phyloP scores from a whole-genome alignment of 1,284 basidiomycete species.

The Pseudomicrostroma phylloplanum region DNA sequence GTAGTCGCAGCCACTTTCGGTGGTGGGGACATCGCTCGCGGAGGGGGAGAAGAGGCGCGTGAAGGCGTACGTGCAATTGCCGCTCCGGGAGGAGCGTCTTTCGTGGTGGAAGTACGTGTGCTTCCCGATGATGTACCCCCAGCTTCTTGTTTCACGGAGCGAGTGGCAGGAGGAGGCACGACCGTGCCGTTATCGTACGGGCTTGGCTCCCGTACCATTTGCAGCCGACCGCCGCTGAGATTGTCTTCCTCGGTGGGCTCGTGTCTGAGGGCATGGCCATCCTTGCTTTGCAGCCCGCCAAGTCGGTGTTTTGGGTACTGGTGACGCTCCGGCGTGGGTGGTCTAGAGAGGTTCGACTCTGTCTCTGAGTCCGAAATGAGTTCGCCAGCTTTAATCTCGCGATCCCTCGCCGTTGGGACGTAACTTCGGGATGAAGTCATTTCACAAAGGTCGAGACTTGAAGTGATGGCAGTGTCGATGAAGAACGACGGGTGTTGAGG shows the following conservation, averaged over 20 bases:
- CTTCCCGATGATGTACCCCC: no score
- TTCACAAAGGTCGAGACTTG: no score
- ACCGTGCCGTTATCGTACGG: constrained; percentile 20
- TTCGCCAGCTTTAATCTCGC: constrained; percentile 35
- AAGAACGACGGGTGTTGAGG: no score
- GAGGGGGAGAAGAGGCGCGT: constrained; percentile 30
- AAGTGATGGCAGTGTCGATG: no score
- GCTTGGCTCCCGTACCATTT: constrained; percentile 34
- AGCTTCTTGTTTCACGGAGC: not conserved
- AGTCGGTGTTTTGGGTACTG: constrained; percentile 38
- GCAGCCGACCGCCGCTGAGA: constrained; percentile 20
- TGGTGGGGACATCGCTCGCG: constrained; percentile 34
- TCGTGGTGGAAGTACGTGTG: not conserved
- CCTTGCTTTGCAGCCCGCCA: constrained; percentile 38
- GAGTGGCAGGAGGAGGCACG: not conserved
- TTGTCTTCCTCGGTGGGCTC: constrained; percentile 14
- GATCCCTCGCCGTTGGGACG: constrained; percentile 20
- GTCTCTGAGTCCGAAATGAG: constrained; percentile 38
- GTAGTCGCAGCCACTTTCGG: constrained; percentile 24
- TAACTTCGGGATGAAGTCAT: no score
- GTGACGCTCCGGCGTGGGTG: constrained; percentile 35
- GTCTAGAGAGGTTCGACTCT: constrained; percentile 40
- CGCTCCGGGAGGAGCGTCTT: not conserved
- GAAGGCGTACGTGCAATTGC: constrained; percentile 3
- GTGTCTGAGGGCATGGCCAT: constrained; percentile 36